These are phyloP conservation scores for Venturia asperata DNA, from an alignment of 2,329 filamentous ascomycete species.

Conservation along the genomic window DNA sequence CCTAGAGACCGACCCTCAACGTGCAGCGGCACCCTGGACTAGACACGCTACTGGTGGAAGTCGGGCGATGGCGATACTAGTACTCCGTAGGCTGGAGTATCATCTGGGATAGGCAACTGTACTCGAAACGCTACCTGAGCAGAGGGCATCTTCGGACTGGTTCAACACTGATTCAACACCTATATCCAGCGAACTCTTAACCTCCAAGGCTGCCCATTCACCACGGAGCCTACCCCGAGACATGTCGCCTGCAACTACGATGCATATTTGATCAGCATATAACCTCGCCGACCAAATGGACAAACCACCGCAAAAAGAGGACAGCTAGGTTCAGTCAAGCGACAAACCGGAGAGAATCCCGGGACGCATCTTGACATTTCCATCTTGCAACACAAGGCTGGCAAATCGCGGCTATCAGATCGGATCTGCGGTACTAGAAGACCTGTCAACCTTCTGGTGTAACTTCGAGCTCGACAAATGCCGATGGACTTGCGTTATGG, in stretches of 20 bases:
- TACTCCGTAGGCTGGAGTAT: not conserved
- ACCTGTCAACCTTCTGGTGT: conserved; percentile 4
- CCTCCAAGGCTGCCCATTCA: not conserved
- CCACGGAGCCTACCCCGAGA: not conserved
- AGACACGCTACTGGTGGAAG: not conserved
- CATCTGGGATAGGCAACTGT: not conserved
- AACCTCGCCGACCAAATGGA: not conserved
- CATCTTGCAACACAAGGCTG: conserved; percentile 2
- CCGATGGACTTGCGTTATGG: not conserved
- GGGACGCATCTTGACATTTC: not conserved
- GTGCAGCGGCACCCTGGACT: not conserved
- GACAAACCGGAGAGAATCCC: conserved; percentile 5
- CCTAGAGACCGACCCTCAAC: not conserved
- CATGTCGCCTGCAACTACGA: not conserved
- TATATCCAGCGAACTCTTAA: not conserved
- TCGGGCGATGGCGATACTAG: not conserved
- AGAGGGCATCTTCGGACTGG: not conserved
- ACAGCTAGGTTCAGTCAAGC: not conserved
- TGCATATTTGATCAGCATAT: not conserved
- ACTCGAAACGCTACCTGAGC: not conserved
- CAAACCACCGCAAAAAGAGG: not conserved
- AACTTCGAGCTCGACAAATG: not conserved
- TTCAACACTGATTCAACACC: not conserved
- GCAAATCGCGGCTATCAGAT: conserved; percentile 11
- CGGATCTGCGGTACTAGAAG: conserved; percentile 4